phyloP scores from a whole-genome alignment of 1,284 basidiomycete genomes.

The Vanrija humicola region DNA sequence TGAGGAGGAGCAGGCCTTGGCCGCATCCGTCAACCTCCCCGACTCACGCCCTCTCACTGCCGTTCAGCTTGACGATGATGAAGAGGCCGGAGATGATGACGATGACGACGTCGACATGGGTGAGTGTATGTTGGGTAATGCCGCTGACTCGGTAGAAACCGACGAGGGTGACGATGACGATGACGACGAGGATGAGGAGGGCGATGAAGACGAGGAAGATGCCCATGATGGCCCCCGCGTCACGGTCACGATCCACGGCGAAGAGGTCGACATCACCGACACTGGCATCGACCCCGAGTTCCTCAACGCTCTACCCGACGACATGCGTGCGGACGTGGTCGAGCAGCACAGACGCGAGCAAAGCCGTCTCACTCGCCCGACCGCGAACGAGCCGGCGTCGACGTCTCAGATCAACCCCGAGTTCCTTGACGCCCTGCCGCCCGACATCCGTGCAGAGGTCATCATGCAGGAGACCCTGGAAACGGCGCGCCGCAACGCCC shows the following conservation, averaged over 20 bases:
- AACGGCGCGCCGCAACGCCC: slow-evolving; percentile 58
- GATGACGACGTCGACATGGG: slow-evolving; percentile 4
- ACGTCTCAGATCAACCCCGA: slow-evolving; percentile 88
- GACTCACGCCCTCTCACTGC: slow-evolving; percentile 59
- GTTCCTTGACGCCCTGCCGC: slow-evolving; percentile 93
- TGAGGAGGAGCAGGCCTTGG: slow-evolving; percentile 15
- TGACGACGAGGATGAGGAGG: slow-evolving; percentile 6
- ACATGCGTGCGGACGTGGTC: slow-evolving; percentile 97
- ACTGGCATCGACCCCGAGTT: slow-evolving; percentile 98
- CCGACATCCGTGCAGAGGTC: slow-evolving; percentile 93
- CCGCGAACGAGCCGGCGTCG: slow-evolving; percentile 39
- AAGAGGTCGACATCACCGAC: slow-evolving; percentile 95
- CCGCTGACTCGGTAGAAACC: no score
- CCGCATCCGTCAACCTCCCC: slow-evolving; percentile 23
- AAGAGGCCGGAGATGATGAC: slow-evolving; percentile 50
- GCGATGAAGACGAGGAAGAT: slow-evolving; percentile 18
- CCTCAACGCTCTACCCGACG: slow-evolving; percentile 94
- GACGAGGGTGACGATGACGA: background rate
- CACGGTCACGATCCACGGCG: slow-evolving; percentile 84
- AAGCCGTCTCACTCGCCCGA: slow-evolving; percentile 57
- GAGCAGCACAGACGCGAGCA: slow-evolving; percentile 91
- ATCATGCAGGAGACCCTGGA: slow-evolving; percentile 90
- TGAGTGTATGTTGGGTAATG: background rate
- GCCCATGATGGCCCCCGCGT: slow-evolving; percentile 57
- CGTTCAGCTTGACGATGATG: background rate